phyloP scores from a whole-genome alignment of 352 stramenopile species.

The Pythium vanterpoolii region DNA sequence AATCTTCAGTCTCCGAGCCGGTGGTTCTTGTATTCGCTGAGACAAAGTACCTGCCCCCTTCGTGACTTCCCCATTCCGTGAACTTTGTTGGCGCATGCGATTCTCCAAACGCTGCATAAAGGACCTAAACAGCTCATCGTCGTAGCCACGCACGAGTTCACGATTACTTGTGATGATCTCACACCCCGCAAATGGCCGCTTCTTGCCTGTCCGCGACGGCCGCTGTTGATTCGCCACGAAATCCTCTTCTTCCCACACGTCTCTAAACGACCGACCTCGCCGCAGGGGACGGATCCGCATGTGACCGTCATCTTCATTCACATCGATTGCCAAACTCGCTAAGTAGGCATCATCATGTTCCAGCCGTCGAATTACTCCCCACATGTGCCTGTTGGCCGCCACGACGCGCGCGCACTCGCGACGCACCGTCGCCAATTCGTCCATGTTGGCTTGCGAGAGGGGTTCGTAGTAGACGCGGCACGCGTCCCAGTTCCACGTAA shows the following conservation, averaged over 20 bases:
- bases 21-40: constrained; percentile 10
- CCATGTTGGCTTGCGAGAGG: constrained; percentile 42
- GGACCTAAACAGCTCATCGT: constrained; percentile 65
- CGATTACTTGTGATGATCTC: constrained; percentile 40
- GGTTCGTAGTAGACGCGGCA: constrained; percentile 56
- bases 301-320: constrained; percentile 8
- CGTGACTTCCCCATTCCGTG: not conserved
- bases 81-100: not conserved
- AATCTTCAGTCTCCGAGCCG: constrained; percentile 1
- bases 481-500: constrained; percentile 62
- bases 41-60: not conserved
- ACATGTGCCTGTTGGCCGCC: constrained; percentile 33
- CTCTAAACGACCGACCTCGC: constrained; percentile 65
- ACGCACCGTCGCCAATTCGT: constrained; percentile 47
- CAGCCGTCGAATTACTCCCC: constrained; percentile 8
- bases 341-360: constrained; percentile 38
- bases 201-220: constrained; percentile 28
- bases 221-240: constrained; percentile 40
- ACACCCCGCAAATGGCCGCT: constrained; percentile 35
- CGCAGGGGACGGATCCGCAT: constrained; percentile 32
- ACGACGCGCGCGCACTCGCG: constrained; percentile 56
- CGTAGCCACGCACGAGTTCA: constrained; percentile 73
- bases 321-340: constrained; percentile 42
- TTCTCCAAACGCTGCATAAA: constrained; percentile 42
- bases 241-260: constrained; percentile 77